Percentiles rank a stretch among this genome's conserved stretches.
Conservation (phyloP, 2,329 filamentous ascomycete genomes). For the Colletotrichum aenigma region DNA sequence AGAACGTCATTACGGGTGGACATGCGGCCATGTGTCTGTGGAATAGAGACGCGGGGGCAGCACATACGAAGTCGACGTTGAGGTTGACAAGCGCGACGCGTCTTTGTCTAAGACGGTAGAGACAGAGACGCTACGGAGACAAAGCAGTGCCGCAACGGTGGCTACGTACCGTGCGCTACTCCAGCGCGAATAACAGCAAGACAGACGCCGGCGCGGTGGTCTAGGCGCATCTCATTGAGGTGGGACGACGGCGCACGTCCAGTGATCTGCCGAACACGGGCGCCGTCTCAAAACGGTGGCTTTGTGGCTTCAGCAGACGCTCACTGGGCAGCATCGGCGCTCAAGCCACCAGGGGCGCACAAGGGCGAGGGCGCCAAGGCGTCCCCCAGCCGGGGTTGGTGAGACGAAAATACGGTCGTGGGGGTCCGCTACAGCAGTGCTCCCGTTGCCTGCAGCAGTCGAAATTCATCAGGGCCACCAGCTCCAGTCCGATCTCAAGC, state of each 20-base stretch:
- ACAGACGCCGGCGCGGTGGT: not conserved
- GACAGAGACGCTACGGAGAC: not conserved
- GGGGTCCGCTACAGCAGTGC: not conserved
- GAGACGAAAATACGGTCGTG: not conserved
- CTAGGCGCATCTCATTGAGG: not conserved
- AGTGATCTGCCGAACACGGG: slow-evolving; percentile 14
- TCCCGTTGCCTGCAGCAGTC: not conserved
- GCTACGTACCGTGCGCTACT: not conserved
- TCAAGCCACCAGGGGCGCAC: not conserved
- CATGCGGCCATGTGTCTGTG: not conserved
- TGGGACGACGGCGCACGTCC: slow-evolving; percentile 9
- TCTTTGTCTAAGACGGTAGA: not conserved
- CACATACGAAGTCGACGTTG: not conserved
- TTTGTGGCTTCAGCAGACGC: slow-evolving; percentile 1
- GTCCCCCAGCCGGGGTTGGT: not conserved
- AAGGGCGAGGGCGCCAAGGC: not conserved
- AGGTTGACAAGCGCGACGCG: slow-evolving; percentile 1
- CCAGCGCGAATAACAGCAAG: not conserved
- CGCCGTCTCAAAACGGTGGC: slow-evolving; percentile 6
- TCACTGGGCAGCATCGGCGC: not conserved
- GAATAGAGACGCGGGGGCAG: not conserved
- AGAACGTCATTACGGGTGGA: not conserved
- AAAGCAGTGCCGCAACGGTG: not conserved
- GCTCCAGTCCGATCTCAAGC: not conserved
- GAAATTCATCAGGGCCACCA: not conserved